Evolutionary conservation across 2,329 filamentous ascomycete genomes (phyloP), one percentile per base, ranked within the genome.

Genomic region (Ceratocystis papillata): DNA sequence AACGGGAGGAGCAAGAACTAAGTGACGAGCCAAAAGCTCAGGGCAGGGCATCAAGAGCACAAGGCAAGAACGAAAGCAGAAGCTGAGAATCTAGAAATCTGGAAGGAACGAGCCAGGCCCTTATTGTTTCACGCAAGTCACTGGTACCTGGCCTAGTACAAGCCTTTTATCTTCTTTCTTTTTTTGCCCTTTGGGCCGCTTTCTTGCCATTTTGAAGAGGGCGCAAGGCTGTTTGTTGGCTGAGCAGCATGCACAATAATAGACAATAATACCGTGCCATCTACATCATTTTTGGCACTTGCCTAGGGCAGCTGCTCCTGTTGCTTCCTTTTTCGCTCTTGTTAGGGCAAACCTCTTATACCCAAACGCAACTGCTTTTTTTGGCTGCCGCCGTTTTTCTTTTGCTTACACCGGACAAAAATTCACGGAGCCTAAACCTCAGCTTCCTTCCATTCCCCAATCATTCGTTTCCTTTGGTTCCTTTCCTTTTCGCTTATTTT

Each of bases 1-100:
- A 62, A 62, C 60, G 61, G 25, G 44, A 65, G 53, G 48, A 64
- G 33, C n/a, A 57, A 64, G n/a, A 50, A 59, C 20, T n/a, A 53
- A 55, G 22, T 48, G 41, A 45, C 7, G 10, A 63, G 41, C 37
- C 37, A 48, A 50, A 46, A 17, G 25, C 20, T 46, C 48, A 44
- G 28, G 46, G 15, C 62, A 64, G 41, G 30, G 10, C 30, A 41
- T 15, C 17, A 10, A 28, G n/a, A 30, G 6, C n/a, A 53, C 46
- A 41, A 25, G 62, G 12, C 62, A 64, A 48, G 30, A n/a, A 28
- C 8, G 41, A 33, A 17, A 41, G 2, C 44, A 46, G 17, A 62
- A 62, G 60, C 37, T 25, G 20, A 25, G 30, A 61, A 61, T 44
- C 57, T 33, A 33, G 28, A 44, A 61, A 61, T 33, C 57, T 44